A percentile compares a stretch with the other conserved stretches of the same genome.
phyloP scores from a whole-genome alignment of 2,329 filamentous ascomycete species.

The Botrytis porri region DNA sequence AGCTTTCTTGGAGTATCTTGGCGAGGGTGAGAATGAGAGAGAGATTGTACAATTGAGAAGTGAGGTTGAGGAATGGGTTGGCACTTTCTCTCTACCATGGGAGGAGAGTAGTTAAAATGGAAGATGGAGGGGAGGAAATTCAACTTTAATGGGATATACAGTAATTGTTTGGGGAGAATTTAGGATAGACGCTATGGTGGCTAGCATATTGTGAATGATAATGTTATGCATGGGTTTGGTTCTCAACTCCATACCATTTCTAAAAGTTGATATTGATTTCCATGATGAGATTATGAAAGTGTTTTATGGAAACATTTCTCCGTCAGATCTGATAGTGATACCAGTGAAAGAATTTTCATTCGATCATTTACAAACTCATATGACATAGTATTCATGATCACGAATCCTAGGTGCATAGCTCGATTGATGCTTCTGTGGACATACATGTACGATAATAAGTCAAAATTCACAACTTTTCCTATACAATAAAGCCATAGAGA shows the following conservation, averaged over 20 bases:
- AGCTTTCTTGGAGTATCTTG: constrained; percentile 65
- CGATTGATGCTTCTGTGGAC: background rate
- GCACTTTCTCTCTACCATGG: constrained; percentile 72
- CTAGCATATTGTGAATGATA: constrained; percentile 1
- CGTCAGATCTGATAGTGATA: background rate
- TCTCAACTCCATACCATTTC: constrained; percentile 9
- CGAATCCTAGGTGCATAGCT: background rate
- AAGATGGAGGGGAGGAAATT: background rate
- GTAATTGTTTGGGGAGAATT: background rate
- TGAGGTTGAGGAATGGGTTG: constrained; percentile 76
- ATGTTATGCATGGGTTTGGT: constrained; percentile 10
- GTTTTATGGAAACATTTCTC: background rate
- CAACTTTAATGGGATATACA: constrained; percentile 3
- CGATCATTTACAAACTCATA: background rate
- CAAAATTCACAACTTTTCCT: background rate
- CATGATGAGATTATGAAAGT: background rate
- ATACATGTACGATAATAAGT: background rate
- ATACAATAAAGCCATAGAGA: background rate
- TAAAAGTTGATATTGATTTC: background rate
- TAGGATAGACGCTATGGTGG: background rate
- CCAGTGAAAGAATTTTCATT: background rate
- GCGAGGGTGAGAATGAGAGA: constrained; percentile 62
- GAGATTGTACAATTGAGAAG: constrained; percentile 71
- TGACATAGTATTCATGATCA: background rate
- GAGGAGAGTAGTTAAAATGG: constrained; percentile 36